Base-by-base conservation (phyloP, 352 stramenopile species). In the Aphanomyces invadans region DNA sequence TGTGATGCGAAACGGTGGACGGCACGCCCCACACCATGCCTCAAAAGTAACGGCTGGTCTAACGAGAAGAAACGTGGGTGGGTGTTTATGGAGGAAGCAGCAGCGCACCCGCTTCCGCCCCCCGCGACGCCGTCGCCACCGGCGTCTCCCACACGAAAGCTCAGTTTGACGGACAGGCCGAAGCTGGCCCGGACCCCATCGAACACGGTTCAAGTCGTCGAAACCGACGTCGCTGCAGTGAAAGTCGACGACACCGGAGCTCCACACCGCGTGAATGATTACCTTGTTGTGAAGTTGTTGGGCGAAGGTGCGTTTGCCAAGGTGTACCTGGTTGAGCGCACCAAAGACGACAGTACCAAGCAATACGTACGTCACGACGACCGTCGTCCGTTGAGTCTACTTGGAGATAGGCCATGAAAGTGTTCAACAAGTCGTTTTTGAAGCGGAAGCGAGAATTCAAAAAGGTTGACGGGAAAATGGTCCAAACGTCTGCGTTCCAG, bases 281-380 rank as follows among this genome's bases (percentile, higher is more conserved):
- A 92, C 73, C 71, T 74, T 2, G 73, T 90, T 21, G 64, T 81
- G 15, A 52, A 66, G 15, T 71, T 85, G 69, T 76, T 92, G 9
- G 83, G 83, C 2, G 75, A 88, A 68, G 83, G 83, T 62, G 79
- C 83, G 12, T 90, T 89, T 68, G 88, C 83, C 19, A 87, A 88
- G 63, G 83, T 92, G 19, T 90, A 89, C 48, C 64, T 79, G 12
- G 87, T 80, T 53, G 54, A 78, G 56, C 77, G 81, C 52, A 68
- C 74, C 19, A 59, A 70, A 7, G 80, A 76, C 32, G 62, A 68
- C 7, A 3, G 17, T 17, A 38, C 29, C 21, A 57, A 57, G 25
- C 73, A 86, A 56, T 90, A 79, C 65, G 82, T 90, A 71, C 29
- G 79, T 76, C 19, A 1, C 46, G 0, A 17, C 9, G 9, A 54